Evolutionary conservation across 2,329 filamentous ascomycete genomes (phyloP).

Genomic region (Fusarium oligoseptatum): DNA sequence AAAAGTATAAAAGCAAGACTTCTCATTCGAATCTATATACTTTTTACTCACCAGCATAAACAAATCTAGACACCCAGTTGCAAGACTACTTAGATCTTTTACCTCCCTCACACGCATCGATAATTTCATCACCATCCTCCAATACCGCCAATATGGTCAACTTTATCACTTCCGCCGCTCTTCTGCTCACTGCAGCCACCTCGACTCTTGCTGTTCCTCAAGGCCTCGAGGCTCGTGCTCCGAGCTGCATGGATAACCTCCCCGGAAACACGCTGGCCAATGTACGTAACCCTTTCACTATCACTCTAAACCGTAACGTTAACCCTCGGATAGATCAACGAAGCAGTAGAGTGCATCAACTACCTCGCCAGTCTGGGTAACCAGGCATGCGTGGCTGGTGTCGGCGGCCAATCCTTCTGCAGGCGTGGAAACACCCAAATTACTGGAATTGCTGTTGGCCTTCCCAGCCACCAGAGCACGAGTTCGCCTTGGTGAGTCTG

Average conservation of each 20-base stretch:
- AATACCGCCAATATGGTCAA: conserved; percentile 24
- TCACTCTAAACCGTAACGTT: neutral
- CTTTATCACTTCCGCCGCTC: neutral
- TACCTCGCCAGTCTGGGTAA: conserved; percentile 25
- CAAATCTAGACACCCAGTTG: neutral
- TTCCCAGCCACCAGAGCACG: neutral
- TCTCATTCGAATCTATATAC: neutral
- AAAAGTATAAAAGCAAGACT: conserved; percentile 4
- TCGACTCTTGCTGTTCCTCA: conserved; percentile 10
- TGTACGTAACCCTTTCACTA: neutral
- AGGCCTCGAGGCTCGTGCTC: neutral
- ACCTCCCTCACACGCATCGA: neutral
- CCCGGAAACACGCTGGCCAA: neutral
- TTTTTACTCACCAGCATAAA: neutral
- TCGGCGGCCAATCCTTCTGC: conserved; percentile 16
- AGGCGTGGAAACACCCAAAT: conserved; percentile 29
- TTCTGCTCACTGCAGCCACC: conserved; percentile 1
- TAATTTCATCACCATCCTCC: neutral
- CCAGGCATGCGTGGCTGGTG: conserved; percentile 4
- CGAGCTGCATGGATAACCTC: conserved; percentile 14
- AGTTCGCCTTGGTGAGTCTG: conserved; percentile 17
- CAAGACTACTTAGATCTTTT: neutral
- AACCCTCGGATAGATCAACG: neutral
- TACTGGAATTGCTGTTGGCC: neutral
- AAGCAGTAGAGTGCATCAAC: conserved; percentile 23